Evolutionary conservation across 2,329 filamentous ascomycete species (phyloP).

Genomic region (Neophaeococcomyces aloes): DNA sequence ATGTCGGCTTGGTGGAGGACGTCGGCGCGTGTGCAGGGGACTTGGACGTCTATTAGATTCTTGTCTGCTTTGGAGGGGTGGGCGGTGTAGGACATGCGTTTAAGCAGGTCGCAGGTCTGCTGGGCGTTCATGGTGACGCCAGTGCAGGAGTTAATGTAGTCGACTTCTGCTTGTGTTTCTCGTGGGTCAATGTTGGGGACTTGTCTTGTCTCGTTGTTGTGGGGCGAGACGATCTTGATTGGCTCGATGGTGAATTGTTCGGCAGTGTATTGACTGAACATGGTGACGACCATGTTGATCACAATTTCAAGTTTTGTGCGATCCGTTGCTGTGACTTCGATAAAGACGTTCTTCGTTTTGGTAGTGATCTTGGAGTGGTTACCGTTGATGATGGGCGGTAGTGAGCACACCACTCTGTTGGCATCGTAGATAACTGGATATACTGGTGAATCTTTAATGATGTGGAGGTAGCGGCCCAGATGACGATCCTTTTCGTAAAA

Average conservation of each 20-base stretch:
- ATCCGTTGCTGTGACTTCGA: constrained; percentile 93
- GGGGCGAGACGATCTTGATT: constrained; percentile 79
- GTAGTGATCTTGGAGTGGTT: constrained; percentile 93
- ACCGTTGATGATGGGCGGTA: constrained; percentile 96
- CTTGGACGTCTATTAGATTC: constrained; percentile 66
- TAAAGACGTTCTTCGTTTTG: constrained; percentile 85
- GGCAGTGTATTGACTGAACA: constrained; percentile 88
- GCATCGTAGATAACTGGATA: constrained; percentile 95
- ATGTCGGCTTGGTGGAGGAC: constrained; percentile 94
- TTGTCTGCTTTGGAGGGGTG: constrained; percentile 59
- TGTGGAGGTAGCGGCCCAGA: constrained; percentile 79
- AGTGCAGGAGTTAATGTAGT: constrained; percentile 89
- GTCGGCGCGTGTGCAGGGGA: constrained; percentile 85
- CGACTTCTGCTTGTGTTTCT: constrained; percentile 68
- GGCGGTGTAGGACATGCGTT: constrained; percentile 81
- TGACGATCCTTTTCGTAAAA: constrained; percentile 94
- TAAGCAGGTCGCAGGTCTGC: constrained; percentile 66
- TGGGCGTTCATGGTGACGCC: constrained; percentile 66
- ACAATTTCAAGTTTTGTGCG: constrained; percentile 94
- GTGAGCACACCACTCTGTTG: constrained; percentile 74
- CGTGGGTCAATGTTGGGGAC: constrained; percentile 73
- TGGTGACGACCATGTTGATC: constrained; percentile 87
- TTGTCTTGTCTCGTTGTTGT: constrained; percentile 73
- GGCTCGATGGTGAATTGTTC: constrained; percentile 91
- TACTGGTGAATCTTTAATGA: constrained; percentile 83